Base-by-base conservation (phyloP, 441 rosid genomes). In the Arabidopsis hybrid region DNA sequence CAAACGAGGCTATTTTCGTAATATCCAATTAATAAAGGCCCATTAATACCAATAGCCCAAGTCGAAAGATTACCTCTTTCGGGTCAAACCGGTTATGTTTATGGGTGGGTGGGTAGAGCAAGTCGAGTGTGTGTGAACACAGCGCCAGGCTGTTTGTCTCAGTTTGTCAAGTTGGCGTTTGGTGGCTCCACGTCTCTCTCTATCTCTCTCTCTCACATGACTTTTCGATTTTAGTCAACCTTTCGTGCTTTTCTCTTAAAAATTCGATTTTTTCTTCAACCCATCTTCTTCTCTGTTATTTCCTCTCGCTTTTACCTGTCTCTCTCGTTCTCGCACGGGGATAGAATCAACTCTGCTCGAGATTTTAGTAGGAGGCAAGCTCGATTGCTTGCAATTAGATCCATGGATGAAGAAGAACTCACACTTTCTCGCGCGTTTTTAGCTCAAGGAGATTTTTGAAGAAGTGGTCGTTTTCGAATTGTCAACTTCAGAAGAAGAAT, bases 171-270 rank as follows among this genome's bases (percentile, higher is more conserved):
- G 77, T 71, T 71, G 79, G 71, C 69, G 73, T 67, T 79, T 79
- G 79, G 82, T 75, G 82, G 71, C 70, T 79, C 75, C 78, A 79
- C 78, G 79, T 58, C 59, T 31, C 1, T 46, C 17, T 13, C 26
- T 21, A 7, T 13, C 3, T 45, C 36, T 62, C 62, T 71, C 64
- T 59, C 21, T 21, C 26, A 21, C 26, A 59, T 34, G 84, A 83
- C 84, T 66, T 72, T 70, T 76, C 75, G 14, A 52, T 34, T 57
- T 73, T 53, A 35, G 86, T 83, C 86, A 83, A 79, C 84, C 40
- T 76, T 42, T 67, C 73, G 53, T 8, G 52, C 71, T 11, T 52
- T 58, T 35, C 57, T 45, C 46, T 42, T 17, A 2, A 8, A 1
- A 3, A 42, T 65, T 72, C 17, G 32, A 10, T 1, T 62, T 63